A percentile compares a stretch with the other conserved stretches of the same genome.
These are phyloP conservation scores for Forsythia viridissima DNA, from an alignment of 257 asterid species.

Conservation along the genomic window DNA sequence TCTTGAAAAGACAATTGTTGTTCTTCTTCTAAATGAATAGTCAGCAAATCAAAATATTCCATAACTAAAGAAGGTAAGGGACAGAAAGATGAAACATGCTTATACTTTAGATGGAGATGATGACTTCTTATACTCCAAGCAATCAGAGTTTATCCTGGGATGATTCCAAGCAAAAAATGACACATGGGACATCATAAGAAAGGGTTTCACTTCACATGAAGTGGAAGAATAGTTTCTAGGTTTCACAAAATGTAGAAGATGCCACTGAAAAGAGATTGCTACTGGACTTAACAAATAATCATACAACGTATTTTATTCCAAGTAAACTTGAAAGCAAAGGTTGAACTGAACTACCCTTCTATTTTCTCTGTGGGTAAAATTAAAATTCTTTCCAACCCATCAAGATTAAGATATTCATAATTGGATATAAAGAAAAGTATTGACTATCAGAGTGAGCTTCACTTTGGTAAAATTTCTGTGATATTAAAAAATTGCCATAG, in stretches of 20 bases:
- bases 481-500: background rate
- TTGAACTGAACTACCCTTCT: background rate
- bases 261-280: slow-evolving; percentile 7
- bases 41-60: background rate
- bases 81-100: slow-evolving; percentile 30
- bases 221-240: background rate
- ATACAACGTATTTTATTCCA: slow-evolving; percentile 2
- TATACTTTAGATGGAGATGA: slow-evolving; percentile 55
- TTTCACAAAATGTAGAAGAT: background rate
- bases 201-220: background rate
- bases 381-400: background rate
- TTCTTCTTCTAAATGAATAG: background rate
- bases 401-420: background rate
- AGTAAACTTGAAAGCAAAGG: background rate
- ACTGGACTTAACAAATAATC: slow-evolving; percentile 11
- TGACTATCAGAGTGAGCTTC: background rate
- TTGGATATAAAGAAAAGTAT: no score
- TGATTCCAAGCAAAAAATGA: slow-evolving; percentile 76
- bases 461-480: background rate
- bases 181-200: slow-evolving; percentile 53
- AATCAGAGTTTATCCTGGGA: slow-evolving; percentile 89
- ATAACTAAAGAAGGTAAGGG: slow-evolving; percentile 1
- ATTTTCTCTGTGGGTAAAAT: background rate
- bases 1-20: background rate
- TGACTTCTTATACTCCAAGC: slow-evolving; percentile 53